Conservation (phyloP, 176 grass and related monocot genomes). For the Ensete glaucum region DNA sequence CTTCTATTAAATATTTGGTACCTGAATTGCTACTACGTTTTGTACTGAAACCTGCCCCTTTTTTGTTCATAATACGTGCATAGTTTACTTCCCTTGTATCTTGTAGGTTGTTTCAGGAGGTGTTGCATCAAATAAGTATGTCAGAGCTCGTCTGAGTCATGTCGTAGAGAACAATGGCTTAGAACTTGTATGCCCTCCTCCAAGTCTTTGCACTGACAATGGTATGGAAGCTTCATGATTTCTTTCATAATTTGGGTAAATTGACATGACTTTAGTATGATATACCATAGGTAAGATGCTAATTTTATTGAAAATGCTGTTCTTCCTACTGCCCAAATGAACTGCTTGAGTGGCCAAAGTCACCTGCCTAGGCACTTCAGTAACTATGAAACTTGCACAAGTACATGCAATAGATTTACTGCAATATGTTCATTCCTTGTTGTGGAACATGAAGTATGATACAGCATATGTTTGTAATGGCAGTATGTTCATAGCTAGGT, state of each 20-base stretch:
- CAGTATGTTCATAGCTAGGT: background rate
- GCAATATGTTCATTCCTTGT: no score
- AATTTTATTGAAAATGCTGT: no score
- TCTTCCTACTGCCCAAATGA: no score
- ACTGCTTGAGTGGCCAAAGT: no score
- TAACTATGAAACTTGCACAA: no score
- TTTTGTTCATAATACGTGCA: background rate
- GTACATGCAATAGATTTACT: no score
- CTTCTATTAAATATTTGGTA: conserved; percentile 90
- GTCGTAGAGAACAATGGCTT: conserved; percentile 54
- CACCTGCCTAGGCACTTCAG: no score
- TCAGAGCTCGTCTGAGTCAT: conserved; percentile 56
- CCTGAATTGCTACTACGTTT: conserved; percentile 11
- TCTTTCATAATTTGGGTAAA: background rate
- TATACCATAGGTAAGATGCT: no score
- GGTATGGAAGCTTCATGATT: conserved; percentile 30
- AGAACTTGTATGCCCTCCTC: conserved; percentile 67
- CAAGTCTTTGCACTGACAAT: conserved; percentile 92
- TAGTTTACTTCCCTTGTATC: background rate
- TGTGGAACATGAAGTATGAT: no score
- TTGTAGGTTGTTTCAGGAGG: conserved; percentile 92
- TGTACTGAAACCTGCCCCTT: background rate
- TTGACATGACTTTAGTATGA: no score
- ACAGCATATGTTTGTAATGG: background rate
- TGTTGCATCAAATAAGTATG: conserved; percentile 86